These are phyloP conservation scores for Purpureocillium takamizusanense DNA, from an alignment of 2,329 filamentous ascomycete genomes.

Conservation along the genomic window DNA sequence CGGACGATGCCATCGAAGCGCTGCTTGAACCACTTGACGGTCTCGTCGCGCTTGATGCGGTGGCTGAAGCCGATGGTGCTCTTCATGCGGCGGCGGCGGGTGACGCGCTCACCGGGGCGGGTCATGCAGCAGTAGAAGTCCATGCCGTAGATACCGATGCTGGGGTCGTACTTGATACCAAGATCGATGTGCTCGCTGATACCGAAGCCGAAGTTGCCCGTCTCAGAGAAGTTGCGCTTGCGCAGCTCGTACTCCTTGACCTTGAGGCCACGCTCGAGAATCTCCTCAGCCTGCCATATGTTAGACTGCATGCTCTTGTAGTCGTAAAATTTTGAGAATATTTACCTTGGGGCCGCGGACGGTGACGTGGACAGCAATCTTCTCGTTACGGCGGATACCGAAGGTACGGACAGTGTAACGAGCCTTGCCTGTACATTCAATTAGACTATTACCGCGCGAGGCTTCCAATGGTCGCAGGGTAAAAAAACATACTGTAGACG, in stretches of 20 bases:
- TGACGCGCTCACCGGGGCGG: conserved; percentile 95
- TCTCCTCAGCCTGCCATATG: conserved; percentile 74
- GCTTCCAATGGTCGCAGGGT: background rate
- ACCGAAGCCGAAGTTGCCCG: conserved; percentile 99
- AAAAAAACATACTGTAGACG: conserved; percentile 76
- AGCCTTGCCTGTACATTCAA: conserved; percentile 69
- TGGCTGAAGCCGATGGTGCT: conserved; percentile 77
- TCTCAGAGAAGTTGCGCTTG: conserved; percentile 99
- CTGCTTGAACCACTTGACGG: conserved; percentile 87
- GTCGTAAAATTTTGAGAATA: background rate
- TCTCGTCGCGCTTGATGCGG: conserved; percentile 91
- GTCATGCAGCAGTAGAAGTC: conserved; percentile 99
- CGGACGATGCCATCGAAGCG: conserved; percentile 98
- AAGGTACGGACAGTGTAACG: conserved; percentile 99
- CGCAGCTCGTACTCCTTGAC: conserved; percentile 99
- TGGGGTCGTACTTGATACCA: conserved; percentile 99
- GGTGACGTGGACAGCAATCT: conserved; percentile 98
- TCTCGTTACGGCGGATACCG: conserved; percentile 99
- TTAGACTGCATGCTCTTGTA: conserved; percentile 14
- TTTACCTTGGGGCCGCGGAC: conserved; percentile 80
- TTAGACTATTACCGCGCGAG: conserved; percentile 1
- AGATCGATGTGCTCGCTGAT: conserved; percentile 99
- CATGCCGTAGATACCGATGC: conserved; percentile 99
- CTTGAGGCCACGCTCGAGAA: conserved; percentile 99
- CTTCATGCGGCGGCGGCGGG: conserved; percentile 87